Evolutionary conservation across 306 rosid genomes (phyloP), one percentile per base, ranked within the genome.

Genomic region (Fragaria iinumae): DNA sequence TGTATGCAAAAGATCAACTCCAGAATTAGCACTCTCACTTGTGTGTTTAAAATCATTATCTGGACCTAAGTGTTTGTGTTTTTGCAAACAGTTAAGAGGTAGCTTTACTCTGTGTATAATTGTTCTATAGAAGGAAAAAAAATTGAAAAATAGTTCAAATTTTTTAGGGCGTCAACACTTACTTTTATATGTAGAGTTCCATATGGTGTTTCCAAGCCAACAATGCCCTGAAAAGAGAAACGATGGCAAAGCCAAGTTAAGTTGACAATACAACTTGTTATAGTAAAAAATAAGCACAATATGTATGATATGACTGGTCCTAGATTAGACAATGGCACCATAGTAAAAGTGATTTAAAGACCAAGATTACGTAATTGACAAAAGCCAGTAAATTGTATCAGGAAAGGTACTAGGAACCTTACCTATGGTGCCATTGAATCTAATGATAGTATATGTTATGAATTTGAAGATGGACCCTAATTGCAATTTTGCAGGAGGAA

Each of bases 171-270:
- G 71, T 3, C 69, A 76, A 66, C 17, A 69, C 88, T 86, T 88
- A 90, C 98, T 88, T 94, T 92, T 71, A 94, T 49, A 80, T 89
- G 97, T 82, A 94, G 96, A 72, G 86, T 83, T 82, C 96, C 97
- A 50, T 84, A 62, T 79, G 84, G 84, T 23, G 98, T 92, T 78
- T 85, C 88, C 84, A 94, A 56, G n/a, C 84, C 93, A 84, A 92
- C 64, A 76, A 90, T 94, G 21, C 98, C 98, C 97, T 94, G 76
- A 52, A 80, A 70, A 79, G 48, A 67, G 48, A 73, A 52, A 75
- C 63, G 32, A n/a, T n/a, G 52, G 45, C 18, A 39, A 65, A n/a
- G 18, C 41, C 16, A 21, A 0, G 74, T 4, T n/a, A 75, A 83
- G 77, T 74, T 68, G 56, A 60, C 13, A 47, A 79, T 43, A 43